A percentile compares a stretch with the other conserved stretches of the same genome.
Conservation (phyloP, 75 land plant genomes). For the Cunninghamia lanceolata region DNA sequence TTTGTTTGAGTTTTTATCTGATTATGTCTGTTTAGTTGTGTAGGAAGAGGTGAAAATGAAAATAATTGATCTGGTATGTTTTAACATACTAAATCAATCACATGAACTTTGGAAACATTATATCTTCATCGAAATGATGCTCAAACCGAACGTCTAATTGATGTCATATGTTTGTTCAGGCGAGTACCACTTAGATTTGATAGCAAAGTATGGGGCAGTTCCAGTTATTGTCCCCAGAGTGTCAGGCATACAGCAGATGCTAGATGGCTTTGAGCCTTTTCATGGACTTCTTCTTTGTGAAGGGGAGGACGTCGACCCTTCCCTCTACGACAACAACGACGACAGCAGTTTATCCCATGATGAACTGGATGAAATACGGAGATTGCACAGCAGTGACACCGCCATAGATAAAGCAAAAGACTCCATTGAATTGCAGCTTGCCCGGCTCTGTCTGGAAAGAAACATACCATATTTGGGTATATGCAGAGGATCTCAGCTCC, state of each 20-base stretch:
- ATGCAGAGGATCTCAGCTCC: constrained; percentile 90
- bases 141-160: too few species aligned
- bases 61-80: too few species aligned
- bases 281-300: constrained; percentile 96
- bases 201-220: constrained; percentile 87
- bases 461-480: constrained; percentile 89
- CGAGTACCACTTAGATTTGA: constrained; percentile 92
- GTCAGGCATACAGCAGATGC: constrained; percentile 60
- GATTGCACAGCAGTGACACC: constrained; percentile 75
- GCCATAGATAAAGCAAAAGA: constrained; percentile 82
- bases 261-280: constrained; percentile 91
- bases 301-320: constrained; percentile 93
- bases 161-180: constrained; percentile 31
- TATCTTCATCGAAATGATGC: too few species aligned
- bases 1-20: too few species aligned
- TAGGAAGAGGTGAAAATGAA: too few species aligned
- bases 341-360: constrained; percentile 25
- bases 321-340: constrained; percentile 44
- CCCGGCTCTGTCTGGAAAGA: constrained; percentile 77
- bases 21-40: too few species aligned
- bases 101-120: too few species aligned
- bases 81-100: too few species aligned
- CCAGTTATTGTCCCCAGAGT: constrained; percentile 94
- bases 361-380: constrained; percentile 71
- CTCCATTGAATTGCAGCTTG: constrained; percentile 76